phyloP scores from a whole-genome alignment of 2,329 filamentous ascomycete species.

The Fonsecaea nubica region DNA sequence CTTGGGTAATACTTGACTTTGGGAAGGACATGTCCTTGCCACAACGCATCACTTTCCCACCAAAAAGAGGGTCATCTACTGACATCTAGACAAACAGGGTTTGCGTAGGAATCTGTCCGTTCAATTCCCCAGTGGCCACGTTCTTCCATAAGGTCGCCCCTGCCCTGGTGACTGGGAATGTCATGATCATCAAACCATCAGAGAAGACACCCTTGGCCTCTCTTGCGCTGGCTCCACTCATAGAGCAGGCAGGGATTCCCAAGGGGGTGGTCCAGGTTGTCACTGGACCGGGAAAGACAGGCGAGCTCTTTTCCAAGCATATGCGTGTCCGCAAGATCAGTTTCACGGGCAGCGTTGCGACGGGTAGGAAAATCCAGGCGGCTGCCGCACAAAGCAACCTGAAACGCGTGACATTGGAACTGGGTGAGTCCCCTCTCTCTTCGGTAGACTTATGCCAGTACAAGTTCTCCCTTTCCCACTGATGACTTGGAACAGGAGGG shows the following conservation, averaged over 20 bases:
- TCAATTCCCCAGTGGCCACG: conserved; percentile 57
- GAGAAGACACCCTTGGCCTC: conserved; percentile 59
- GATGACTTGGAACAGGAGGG: conserved; percentile 15
- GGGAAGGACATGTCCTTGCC: background rate
- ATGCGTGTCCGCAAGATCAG: conserved; percentile 66
- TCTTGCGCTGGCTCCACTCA: conserved; percentile 63
- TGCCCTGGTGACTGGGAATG: conserved; percentile 59
- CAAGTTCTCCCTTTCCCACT: background rate
- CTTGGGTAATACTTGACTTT: background rate
- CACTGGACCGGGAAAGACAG: conserved; percentile 65
- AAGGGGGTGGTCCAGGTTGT: conserved; percentile 66
- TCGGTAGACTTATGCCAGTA: background rate
- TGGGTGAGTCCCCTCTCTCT: conserved; percentile 44
- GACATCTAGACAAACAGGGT: conserved; percentile 43
- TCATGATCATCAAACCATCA: conserved; percentile 63
- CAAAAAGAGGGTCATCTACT: conserved; percentile 30
- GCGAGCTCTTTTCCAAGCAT: conserved; percentile 64
- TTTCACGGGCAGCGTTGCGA: conserved; percentile 67
- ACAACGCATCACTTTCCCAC: too few species aligned
- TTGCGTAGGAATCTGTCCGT: conserved; percentile 62
- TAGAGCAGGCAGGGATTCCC: conserved; percentile 64
- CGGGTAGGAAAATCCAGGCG: conserved; percentile 66
- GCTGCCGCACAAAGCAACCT: conserved; percentile 59
- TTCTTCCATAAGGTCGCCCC: conserved; percentile 54
- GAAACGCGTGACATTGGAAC: conserved; percentile 67